Evolutionary conservation across 495 filamentous ascomycete genomes (phyloP), one percentile per base, ranked within the genome.

Genomic region (Hypoxylon cercidicola): DNA sequence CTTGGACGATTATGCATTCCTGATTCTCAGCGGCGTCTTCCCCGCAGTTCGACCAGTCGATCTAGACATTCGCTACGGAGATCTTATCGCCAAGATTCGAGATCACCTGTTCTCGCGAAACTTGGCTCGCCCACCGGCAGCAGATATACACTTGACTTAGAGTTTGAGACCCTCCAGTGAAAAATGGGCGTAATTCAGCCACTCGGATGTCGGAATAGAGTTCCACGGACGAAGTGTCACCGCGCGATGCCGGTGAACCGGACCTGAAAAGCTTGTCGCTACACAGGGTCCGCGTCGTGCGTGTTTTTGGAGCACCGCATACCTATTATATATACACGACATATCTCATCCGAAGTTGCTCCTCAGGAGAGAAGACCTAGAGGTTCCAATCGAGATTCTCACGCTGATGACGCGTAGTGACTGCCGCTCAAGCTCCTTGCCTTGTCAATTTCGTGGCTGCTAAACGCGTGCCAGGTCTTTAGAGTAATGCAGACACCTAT

Each of bases 71-170:
- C 20, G 28, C 25, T 13, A 34, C 43, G 44, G 50, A 46, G 50
- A 46, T 56, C 46, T 46, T 49, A 13, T 49, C 49, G 8, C 55
- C 60, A 59, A 39, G 44, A 20, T 28, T 68, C 56, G 55, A 60
- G 60, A 64, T 60, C 60, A 45, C 53, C 47, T 40, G 50, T 62
- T 53, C 48, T 53, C 32, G 52, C 41, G 48, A 64, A 53, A 59
- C 48, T 21, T 46, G 30, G 41, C 41, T 54, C 45, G n/a, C 23
- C 37, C 34, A 25, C 37, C 18, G 23, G 23, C 1, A 23, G 53
- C 39, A 44, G 23, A 21, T 32, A n/a, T 15, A 30, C 46, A 37
- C 20, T 37, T 52, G 46, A 63, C 45, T 18, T n/a, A 12, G 15
- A 51, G 40, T 23, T 52, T 35, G 12, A 59, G 44, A 37, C 49